phyloP scores from a whole-genome alignment of 106 monocot genomes.

The Chionographis japonica region DNA sequence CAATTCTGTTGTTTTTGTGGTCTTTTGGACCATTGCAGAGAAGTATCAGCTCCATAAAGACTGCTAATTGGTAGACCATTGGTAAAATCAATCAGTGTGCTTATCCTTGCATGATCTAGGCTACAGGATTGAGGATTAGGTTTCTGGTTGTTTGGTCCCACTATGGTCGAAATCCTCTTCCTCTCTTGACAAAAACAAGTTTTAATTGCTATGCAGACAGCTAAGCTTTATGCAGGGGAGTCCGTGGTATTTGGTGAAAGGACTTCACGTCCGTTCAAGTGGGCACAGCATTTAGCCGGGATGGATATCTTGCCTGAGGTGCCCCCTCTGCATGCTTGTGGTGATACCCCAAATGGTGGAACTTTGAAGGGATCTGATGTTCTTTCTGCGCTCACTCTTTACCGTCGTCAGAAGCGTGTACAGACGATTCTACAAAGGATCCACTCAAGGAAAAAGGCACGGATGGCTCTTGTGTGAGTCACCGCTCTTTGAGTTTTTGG shows the following conservation, averaged over 20 bases:
- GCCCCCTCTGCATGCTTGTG: slow-evolving; percentile 31
- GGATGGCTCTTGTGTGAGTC: slow-evolving; percentile 98
- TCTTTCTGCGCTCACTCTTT: slow-evolving; percentile 62
- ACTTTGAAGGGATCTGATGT: slow-evolving; percentile 20
- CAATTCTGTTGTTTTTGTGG: too few relatives aligned
- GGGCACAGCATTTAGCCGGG: slow-evolving; percentile 98
- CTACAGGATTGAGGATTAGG: too few relatives aligned
- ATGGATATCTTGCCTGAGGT: slow-evolving; percentile 89
- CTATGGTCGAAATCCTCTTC: not conserved
- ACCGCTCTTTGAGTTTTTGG: slow-evolving; percentile 36
- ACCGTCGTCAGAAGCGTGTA: slow-evolving; percentile 85
- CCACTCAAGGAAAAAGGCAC: slow-evolving; percentile 85
- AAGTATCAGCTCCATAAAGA: too few relatives aligned
- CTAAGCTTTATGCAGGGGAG: slow-evolving; percentile 69
- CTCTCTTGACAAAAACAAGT: slow-evolving; percentile 7
- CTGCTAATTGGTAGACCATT: too few relatives aligned
- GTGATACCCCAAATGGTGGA: slow-evolving; percentile 20
- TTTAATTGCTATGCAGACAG: slow-evolving; percentile 44
- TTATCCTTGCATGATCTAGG: too few relatives aligned
- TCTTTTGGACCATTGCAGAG: too few relatives aligned
- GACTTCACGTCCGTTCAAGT: slow-evolving; percentile 73
- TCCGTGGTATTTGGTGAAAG: slow-evolving; percentile 44
- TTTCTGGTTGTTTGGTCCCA: too few relatives aligned
- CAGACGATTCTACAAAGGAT: slow-evolving; percentile 81
- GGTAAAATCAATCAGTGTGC: too few relatives aligned